Evolutionary conservation across 2,329 filamentous ascomycete genomes (phyloP).

Genomic region (Botrytis pseudocinerea): DNA sequence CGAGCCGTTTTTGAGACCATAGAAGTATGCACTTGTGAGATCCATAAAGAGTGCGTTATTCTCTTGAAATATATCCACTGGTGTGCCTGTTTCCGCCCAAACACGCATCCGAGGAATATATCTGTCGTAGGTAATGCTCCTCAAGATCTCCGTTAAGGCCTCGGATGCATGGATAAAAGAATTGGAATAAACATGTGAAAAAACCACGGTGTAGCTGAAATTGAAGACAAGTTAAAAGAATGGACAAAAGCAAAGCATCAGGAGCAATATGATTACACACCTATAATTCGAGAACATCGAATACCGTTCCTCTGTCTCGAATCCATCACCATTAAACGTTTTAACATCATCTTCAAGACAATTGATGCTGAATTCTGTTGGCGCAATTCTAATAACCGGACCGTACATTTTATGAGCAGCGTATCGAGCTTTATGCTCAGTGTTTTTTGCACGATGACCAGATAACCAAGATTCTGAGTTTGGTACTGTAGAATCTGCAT

Average conservation of each 20-base stretch:
- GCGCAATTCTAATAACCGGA: neutral
- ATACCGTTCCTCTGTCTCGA: constrained; percentile 14
- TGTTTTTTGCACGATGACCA: neutral
- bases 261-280: neutral
- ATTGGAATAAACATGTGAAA: constrained; percentile 14
- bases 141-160: neutral
- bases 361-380: neutral
- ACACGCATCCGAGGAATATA: neutral
- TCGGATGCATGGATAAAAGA: neutral
- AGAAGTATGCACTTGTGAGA: neutral
- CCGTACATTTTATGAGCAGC: neutral
- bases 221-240: neutral
- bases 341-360: constrained; percentile 6
- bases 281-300: neutral
- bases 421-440: neutral
- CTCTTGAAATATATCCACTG: neutral
- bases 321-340: neutral
- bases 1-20: neutral
- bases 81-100: neutral
- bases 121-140: neutral
- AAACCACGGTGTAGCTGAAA: neutral
- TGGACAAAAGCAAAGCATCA: neutral
- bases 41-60: constrained; percentile 15
- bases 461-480: neutral
- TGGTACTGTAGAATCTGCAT: neutral